phyloP scores from a whole-genome alignment of 192 early-diverging fungal genomes.

The Linnemannia zychae region DNA sequence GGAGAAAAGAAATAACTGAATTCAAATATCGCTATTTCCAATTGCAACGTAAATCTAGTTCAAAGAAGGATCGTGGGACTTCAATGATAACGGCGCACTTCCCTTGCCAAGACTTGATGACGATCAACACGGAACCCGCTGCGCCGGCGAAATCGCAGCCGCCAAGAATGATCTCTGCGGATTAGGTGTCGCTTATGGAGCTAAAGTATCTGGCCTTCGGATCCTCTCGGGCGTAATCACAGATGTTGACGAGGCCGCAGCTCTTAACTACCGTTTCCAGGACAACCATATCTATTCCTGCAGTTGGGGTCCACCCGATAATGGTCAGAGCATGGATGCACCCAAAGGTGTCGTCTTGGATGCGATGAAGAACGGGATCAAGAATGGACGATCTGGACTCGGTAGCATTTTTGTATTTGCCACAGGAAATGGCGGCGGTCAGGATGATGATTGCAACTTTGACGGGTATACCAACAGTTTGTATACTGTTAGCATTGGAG shows the following conservation, averaged over 20 bases:
- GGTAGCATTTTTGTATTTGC: slow-evolving; percentile 96
- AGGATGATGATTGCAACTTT: slow-evolving; percentile 93
- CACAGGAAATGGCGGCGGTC: slow-evolving; percentile 88
- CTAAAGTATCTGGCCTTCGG: slow-evolving; percentile 87
- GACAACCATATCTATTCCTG: slow-evolving; percentile 97
- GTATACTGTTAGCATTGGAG: slow-evolving; percentile 94
- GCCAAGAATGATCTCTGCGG: slow-evolving; percentile 91
- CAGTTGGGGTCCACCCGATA: slow-evolving; percentile 95
- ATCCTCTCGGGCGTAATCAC: slow-evolving; percentile 92
- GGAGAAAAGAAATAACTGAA: too few species aligned
- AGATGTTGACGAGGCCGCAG: slow-evolving; percentile 91
- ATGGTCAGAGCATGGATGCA: slow-evolving; percentile 87
- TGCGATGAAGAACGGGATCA: slow-evolving; percentile 91
- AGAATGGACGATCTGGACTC: slow-evolving; percentile 84
- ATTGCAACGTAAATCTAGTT: slow-evolving; percentile 58
- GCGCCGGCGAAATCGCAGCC: slow-evolving; percentile 97
- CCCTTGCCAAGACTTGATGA: slow-evolving; percentile 84
- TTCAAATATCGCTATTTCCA: too few species aligned
- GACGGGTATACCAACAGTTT: slow-evolving; percentile 98
- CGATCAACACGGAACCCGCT: slow-evolving; percentile 96
- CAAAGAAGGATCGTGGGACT: slow-evolving; percentile 95
- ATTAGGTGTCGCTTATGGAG: slow-evolving; percentile 90
- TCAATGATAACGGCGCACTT: slow-evolving; percentile 82
- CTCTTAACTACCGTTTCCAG: slow-evolving; percentile 91
- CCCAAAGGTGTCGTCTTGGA: slow-evolving; percentile 85